phyloP scores from a whole-genome alignment of 2,329 filamentous ascomycete genomes.

The Aspergillus fumigatus region DNA sequence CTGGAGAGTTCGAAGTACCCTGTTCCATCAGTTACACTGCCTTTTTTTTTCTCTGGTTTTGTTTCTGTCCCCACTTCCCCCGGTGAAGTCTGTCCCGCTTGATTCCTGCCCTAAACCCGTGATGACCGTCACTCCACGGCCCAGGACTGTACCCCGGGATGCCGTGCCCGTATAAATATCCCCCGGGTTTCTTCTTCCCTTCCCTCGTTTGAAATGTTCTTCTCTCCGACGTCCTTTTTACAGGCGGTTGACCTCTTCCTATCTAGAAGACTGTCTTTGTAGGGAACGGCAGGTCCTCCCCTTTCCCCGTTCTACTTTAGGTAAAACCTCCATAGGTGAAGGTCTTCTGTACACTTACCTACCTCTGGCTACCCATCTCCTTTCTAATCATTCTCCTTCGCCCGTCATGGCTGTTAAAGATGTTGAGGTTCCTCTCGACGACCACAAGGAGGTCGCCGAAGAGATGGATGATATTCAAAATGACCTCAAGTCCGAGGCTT shows the following conservation, averaged over 20 bases:
- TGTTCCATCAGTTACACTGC: neutral
- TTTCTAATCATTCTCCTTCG: constrained; percentile 8
- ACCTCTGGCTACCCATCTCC: neutral
- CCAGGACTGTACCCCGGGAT: neutral
- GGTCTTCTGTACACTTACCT: neutral
- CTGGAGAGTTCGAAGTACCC: too few species aligned
- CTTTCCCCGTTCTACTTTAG: neutral
- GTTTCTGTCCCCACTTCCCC: neutral
- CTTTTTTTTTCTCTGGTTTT: neutral
- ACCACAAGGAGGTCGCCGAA: constrained; percentile 22
- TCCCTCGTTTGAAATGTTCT: neutral
- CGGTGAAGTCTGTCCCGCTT: neutral
- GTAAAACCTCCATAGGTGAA: neutral
- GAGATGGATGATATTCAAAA: constrained; percentile 25
- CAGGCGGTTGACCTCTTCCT: neutral
- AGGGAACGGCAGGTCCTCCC: neutral
- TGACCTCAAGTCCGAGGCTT: constrained; percentile 18
- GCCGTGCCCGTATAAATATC: neutral
- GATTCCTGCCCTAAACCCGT: neutral
- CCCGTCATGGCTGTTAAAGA: constrained; percentile 19
- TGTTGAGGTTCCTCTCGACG: constrained; percentile 19
- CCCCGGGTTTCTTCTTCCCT: neutral
- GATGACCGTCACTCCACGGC: too few species aligned
- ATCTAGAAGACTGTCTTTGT: neutral
- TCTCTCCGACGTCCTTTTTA: neutral